These are phyloP conservation scores for Oryza rufipogon DNA, from an alignment of 176 grass and related monocot genomes.

Conservation along the genomic window DNA sequence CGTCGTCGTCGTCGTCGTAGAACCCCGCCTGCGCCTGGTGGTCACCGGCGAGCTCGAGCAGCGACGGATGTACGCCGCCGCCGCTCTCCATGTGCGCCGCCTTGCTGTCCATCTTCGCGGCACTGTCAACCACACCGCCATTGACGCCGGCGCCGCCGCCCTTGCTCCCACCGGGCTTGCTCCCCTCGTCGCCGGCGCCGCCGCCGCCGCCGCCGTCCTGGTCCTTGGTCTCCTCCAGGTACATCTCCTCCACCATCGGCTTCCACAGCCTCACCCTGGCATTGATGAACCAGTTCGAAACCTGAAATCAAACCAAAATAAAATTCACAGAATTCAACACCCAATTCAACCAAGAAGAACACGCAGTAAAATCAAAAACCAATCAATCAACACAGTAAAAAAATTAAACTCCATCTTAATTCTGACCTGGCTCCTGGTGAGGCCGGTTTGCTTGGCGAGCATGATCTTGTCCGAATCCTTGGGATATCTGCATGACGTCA, in stretches of 20 bases:
- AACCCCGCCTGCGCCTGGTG: slow-evolving; percentile 22
- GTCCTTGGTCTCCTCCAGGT: slow-evolving; percentile 89
- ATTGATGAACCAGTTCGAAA: slow-evolving; percentile 99
- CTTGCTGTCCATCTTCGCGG: slow-evolving; percentile 31
- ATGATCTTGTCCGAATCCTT: slow-evolving; percentile 99
- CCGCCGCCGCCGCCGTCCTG: slow-evolving; percentile 40
- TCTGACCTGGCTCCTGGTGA: slow-evolving; percentile 90
- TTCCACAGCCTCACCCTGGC: slow-evolving; percentile 97
- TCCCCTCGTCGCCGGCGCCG: slow-evolving; percentile 28
- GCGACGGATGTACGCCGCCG: slow-evolving; percentile 38
- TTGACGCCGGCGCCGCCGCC: slow-evolving; percentile 14
- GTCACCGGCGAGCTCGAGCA: slow-evolving; percentile 47
- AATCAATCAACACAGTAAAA: not conserved
- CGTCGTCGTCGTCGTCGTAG: slow-evolving; percentile 20
- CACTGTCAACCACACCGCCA: slow-evolving; percentile 23
- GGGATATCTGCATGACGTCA: slow-evolving; percentile 78
- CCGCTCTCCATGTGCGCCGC: slow-evolving; percentile 16
- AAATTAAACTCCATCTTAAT: not conserved
- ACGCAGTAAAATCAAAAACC: not conserved
- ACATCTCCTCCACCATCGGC: slow-evolving; percentile 99
- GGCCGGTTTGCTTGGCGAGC: slow-evolving; percentile 98
- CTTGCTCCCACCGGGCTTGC: slow-evolving; percentile 49
- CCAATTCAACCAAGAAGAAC: too few species aligned
- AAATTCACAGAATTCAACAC: not conserved
- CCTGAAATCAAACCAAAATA: slow-evolving; percentile 30